A percentile compares a stretch with the other conserved stretches of the same genome.
Evolutionary conservation across 768 basidiomycete genomes (phyloP).

Genomic region (Boletus speciosus): DNA sequence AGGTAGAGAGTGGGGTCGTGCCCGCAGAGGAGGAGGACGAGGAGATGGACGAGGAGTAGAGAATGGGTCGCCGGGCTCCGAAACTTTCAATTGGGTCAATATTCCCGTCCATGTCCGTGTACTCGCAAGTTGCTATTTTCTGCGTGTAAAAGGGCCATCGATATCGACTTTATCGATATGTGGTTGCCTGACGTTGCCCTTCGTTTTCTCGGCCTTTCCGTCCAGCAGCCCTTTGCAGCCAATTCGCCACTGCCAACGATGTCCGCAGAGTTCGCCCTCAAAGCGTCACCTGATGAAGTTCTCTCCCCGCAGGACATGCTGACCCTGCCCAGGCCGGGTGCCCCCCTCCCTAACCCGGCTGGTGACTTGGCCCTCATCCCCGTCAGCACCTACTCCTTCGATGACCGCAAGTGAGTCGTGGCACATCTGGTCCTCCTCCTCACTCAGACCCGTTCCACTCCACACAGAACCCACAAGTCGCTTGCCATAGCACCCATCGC

Average conservation of each 20-base stretch:
- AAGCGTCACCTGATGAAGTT: slow-evolving; percentile 47
- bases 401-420: slow-evolving; percentile 63
- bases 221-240: slow-evolving; percentile 46
- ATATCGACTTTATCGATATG: slow-evolving; percentile 31
- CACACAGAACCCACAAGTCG: slow-evolving; percentile 64
- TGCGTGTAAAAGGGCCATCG: not conserved
- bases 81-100: not conserved
- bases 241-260: slow-evolving; percentile 24
- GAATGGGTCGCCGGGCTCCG: not conserved
- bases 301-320: slow-evolving; percentile 74
- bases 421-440: not conserved
- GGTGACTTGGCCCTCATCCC: slow-evolving; percentile 70
- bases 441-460: not conserved
- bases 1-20: slow-evolving; percentile 48
- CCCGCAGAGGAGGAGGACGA: slow-evolving; percentile 37
- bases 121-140: not conserved
- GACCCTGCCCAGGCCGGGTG: slow-evolving; percentile 62
- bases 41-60: slow-evolving; percentile 51
- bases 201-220: slow-evolving; percentile 50
- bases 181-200: slow-evolving; percentile 41
- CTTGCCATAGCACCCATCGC: slow-evolving; percentile 61
- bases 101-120: not conserved
- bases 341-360: slow-evolving; percentile 59
- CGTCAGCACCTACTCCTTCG: slow-evolving; percentile 65
- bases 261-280: slow-evolving; percentile 51